phyloP scores from a whole-genome alignment of 495 filamentous ascomycete genomes.

The Neurospora sublineolata region DNA sequence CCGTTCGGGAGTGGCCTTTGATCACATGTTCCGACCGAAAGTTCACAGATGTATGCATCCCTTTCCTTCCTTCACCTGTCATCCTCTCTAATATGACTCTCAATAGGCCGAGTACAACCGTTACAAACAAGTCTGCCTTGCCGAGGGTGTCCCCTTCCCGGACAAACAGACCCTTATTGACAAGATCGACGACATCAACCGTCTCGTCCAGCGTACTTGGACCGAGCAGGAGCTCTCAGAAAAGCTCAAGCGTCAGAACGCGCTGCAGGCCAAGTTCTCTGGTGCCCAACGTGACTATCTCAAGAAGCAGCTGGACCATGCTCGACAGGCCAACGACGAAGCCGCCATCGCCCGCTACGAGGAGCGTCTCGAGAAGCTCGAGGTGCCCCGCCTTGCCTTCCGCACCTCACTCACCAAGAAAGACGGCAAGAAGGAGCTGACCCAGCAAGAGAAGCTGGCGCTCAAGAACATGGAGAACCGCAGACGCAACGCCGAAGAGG shows the following conservation, averaged over 20 bases:
- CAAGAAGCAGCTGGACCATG: conserved; percentile 49
- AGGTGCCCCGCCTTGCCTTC: conserved; percentile 58
- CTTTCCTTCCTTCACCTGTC: background rate
- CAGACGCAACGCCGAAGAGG: conserved; percentile 62
- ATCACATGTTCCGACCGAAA: conserved; percentile 65
- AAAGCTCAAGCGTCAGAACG: conserved; percentile 60
- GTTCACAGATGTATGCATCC: conserved; percentile 55
- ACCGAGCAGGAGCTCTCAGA: conserved; percentile 66
- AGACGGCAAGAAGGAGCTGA: conserved; percentile 28
- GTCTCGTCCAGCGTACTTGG: conserved; percentile 64
- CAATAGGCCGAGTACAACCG: conserved; percentile 64
- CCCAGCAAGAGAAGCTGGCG: conserved; percentile 64
- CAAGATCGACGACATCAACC: conserved; percentile 75
- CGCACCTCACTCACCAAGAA: conserved; percentile 44
- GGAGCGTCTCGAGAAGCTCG: conserved; percentile 54
- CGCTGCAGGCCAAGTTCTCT: conserved; percentile 46
- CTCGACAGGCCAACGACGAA: conserved; percentile 50
- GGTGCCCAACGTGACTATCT: conserved; percentile 53
- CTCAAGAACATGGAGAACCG: conserved; percentile 69
- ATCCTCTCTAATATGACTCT: conserved; percentile 13
- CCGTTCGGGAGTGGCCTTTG: conserved; percentile 69
- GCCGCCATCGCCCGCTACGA: conserved; percentile 48
- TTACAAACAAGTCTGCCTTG: conserved; percentile 63
- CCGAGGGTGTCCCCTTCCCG: conserved; percentile 61
- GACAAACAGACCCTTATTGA: conserved; percentile 48